Percentiles rank a stretch among this genome's conserved stretches.
Conservation (phyloP, 495 filamentous ascomycete genomes). For the Tuber melanosporum region DNA sequence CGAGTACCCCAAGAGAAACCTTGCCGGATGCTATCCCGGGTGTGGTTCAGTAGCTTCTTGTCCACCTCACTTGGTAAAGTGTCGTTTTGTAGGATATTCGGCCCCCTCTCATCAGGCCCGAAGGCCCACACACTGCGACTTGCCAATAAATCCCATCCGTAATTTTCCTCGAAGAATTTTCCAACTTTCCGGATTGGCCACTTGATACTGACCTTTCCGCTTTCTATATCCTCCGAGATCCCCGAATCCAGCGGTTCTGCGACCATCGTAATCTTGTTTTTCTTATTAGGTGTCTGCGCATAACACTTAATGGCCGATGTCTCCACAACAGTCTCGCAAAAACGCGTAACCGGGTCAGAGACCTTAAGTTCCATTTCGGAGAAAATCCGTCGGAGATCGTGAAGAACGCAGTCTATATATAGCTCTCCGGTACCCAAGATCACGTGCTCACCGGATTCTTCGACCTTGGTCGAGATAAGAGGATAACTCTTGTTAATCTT, state of each 20-base stretch:
- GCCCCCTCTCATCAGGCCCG: constrained; percentile 88
- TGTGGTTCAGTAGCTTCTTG: constrained; percentile 77
- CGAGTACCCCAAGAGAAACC: constrained; percentile 93
- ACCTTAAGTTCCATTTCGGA: constrained; percentile 99
- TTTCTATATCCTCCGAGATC: constrained; percentile 92
- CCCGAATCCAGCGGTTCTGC: constrained; percentile 91
- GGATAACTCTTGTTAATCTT: constrained; percentile 98
- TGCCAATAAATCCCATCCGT: constrained; percentile 93
- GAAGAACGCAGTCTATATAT: constrained; percentile 98
- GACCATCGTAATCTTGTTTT: constrained; percentile 98
- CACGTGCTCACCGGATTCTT: constrained; percentile 97
- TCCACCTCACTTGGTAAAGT: constrained; percentile 86
- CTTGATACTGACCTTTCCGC: constrained; percentile 79
- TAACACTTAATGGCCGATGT: constrained; percentile 97
- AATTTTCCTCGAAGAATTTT: constrained; percentile 94
- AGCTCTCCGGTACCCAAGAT: constrained; percentile 91
- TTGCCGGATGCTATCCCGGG: constrained; percentile 85
- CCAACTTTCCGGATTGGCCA: constrained; percentile 89
- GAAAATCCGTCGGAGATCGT: constrained; percentile 86
- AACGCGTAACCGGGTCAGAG: constrained; percentile 93
- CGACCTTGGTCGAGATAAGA: constrained; percentile 89
- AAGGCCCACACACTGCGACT: constrained; percentile 97
- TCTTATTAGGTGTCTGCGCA: constrained; percentile 94
- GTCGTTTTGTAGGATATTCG: constrained; percentile 95
- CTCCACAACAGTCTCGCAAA: constrained; percentile 97